Base-by-base conservation (phyloP, 192 early-diverging fungal species). In the Bifiguratus adelaidae region DNA sequence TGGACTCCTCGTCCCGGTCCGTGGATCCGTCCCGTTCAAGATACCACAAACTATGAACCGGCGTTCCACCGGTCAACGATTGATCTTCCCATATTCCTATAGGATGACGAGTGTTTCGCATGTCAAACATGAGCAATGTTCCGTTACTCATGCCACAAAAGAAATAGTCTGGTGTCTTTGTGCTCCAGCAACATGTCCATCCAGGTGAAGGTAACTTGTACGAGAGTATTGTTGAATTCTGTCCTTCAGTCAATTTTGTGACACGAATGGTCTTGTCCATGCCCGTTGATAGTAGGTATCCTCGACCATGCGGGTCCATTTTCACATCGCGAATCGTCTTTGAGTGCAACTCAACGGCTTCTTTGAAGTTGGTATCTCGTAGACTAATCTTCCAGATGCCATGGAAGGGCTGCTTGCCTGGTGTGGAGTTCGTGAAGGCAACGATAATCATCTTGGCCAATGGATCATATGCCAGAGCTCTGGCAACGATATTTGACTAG, bases 121-220 rank as follows among this genome's bases (percentile, higher is more conserved):
- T 40, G 15, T 40, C 37, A 40, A 40, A 40, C 37, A 40, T 40
- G 7, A 40, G 15, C 37, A 40, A 15, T 15, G 37, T 40, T 15
- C 15, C 37, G 22, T 40, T 40, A 13, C 18, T 21, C 1, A 40
- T 15, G 22, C 37, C 37, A 21, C 37, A 40, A 13, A 40, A 40
- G 18, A 40, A 20, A 1, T 40, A 40, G 0, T 40, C 5, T 15
- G 37, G 5, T 7, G 16, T 13, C 16, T 40, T 21, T 20, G 16
- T 13, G 4, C 22, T 40, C 62, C 62, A 64, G 26, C 62, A 58
- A 32, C 62, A 64, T 9, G 62, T 58, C 56, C 56, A 59, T 4
- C 44, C 62, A 0, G 41, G 41, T 29, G n/a, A 35, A 2, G 1
- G 16, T 7, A 37, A 24, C n/a, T 0, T 9, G 9, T 35, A 38